Evolutionary conservation across 1,284 basidiomycete genomes (phyloP).

Genomic region (Rhodotorula sp.): DNA sequence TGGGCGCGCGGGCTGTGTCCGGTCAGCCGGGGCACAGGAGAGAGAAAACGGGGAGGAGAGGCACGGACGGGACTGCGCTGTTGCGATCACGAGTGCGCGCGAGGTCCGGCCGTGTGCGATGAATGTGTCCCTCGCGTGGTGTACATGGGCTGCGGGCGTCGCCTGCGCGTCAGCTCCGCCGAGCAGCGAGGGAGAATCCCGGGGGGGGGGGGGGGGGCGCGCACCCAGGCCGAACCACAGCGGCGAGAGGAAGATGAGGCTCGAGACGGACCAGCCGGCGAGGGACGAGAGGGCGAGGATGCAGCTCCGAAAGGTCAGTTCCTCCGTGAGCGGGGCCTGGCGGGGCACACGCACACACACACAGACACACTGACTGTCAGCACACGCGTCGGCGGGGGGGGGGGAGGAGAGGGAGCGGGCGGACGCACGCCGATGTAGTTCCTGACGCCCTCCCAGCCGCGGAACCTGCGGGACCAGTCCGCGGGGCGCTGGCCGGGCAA

Average conservation of each 20-base stretch:
- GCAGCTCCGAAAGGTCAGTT: conserved; percentile 85
- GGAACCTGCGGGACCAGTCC: conserved; percentile 49
- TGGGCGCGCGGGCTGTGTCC: conserved; percentile 46
- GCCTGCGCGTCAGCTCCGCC: too few species aligned
- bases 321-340: conserved; percentile 87
- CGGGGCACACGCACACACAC: too few species aligned
- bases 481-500: conserved; percentile 65
- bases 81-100: conserved; percentile 62
- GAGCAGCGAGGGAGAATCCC: too few species aligned
- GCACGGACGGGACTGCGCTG: conserved; percentile 61
- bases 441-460: conserved; percentile 61
- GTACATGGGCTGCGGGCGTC: conserved; percentile 70
- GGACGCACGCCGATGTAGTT: conserved; percentile 73
- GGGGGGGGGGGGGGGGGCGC: too few species aligned
- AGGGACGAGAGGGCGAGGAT: conserved; percentile 71
- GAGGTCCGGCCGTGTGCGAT: conserved; percentile 64
- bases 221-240: conserved; percentile 82
- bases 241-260: conserved; percentile 75
- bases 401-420: conserved; percentile 19
- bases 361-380: too few species aligned
- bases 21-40: too few species aligned
- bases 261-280: conserved; percentile 57
- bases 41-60: too few species aligned
- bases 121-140: conserved; percentile 85
- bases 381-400: too few species aligned